Conservation (phyloP, 495 filamentous ascomycete species). For the Daldinia loculata region DNA sequence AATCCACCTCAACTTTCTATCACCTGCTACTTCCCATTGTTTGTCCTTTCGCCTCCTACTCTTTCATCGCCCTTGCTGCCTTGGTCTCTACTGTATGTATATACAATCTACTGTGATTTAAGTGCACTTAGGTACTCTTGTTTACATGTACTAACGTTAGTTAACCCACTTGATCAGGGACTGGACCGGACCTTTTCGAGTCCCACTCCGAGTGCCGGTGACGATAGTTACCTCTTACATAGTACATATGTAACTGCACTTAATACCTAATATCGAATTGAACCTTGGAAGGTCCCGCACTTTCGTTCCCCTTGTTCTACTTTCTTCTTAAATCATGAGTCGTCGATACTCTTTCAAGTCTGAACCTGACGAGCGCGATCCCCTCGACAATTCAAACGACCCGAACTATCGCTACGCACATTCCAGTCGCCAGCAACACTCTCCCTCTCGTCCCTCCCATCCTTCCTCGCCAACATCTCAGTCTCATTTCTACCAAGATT, state of each 20-base stretch:
- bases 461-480: slow-evolving; percentile 31
- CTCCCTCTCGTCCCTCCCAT: slow-evolving; percentile 6
- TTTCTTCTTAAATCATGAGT: slow-evolving; percentile 28
- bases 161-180: not conserved
- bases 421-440: slow-evolving; percentile 21
- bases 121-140: not conserved
- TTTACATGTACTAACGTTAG: not conserved
- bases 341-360: slow-evolving; percentile 47
- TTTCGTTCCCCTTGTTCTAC: not conserved
- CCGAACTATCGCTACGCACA: slow-evolving; percentile 31
- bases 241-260: too few species aligned
- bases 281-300: not conserved
- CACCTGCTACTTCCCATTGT: not conserved
- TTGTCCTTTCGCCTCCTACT: not conserved
- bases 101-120: too few species aligned
- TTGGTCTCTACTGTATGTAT: not conserved
- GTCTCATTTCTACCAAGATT: slow-evolving; percentile 42
- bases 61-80: not conserved
- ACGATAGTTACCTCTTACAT: too few species aligned
- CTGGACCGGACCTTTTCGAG: not conserved
- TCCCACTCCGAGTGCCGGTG: not conserved
- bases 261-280: too few species aligned
- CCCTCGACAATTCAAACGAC: slow-evolving; percentile 44
- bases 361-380: slow-evolving; percentile 51
- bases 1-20: not conserved